These are phyloP conservation scores for Canariomyces notabilis DNA, from an alignment of 2,329 filamentous ascomycete genomes.

Conservation along the genomic window DNA sequence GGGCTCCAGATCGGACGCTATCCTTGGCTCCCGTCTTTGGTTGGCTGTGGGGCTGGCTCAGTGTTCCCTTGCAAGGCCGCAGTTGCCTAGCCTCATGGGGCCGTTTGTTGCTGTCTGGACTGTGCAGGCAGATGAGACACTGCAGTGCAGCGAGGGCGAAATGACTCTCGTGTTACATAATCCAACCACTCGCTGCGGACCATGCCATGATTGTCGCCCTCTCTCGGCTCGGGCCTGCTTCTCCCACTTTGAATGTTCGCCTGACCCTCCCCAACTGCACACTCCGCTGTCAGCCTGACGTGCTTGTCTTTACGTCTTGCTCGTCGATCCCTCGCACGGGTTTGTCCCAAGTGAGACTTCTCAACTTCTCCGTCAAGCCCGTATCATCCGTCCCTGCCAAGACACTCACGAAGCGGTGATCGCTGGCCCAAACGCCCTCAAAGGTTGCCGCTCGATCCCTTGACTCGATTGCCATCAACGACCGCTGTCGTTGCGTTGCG, in stretches of 20 bases:
- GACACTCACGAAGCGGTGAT: neutral
- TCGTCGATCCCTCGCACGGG: neutral
- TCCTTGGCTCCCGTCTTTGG: too few species aligned
- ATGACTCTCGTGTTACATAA: slow-evolving; percentile 12
- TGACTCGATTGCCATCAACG: neutral
- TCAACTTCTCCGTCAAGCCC: neutral
- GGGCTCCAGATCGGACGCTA: too few species aligned
- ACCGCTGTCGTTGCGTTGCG: neutral
- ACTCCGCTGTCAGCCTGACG: slow-evolving; percentile 7
- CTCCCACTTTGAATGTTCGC: slow-evolving; percentile 1
- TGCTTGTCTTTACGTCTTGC: neutral
- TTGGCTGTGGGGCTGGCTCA: too few species aligned
- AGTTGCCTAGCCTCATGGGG: neutral
- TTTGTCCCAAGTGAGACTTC: neutral
- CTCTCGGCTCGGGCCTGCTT: slow-evolving; percentile 7
- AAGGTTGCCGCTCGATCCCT: neutral
- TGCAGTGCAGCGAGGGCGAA: neutral
- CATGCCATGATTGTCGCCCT: slow-evolving; percentile 3
- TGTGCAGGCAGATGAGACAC: neutral
- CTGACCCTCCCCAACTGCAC: slow-evolving; percentile 9
- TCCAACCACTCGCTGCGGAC: neutral
- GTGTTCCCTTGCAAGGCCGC: too few species aligned
- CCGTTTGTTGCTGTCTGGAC: neutral
- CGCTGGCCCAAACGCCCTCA: too few species aligned
- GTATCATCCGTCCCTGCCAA: neutral